Base-by-base conservation (phyloP, 176 grass and related monocot genomes). In the Eleusine indica region DNA sequence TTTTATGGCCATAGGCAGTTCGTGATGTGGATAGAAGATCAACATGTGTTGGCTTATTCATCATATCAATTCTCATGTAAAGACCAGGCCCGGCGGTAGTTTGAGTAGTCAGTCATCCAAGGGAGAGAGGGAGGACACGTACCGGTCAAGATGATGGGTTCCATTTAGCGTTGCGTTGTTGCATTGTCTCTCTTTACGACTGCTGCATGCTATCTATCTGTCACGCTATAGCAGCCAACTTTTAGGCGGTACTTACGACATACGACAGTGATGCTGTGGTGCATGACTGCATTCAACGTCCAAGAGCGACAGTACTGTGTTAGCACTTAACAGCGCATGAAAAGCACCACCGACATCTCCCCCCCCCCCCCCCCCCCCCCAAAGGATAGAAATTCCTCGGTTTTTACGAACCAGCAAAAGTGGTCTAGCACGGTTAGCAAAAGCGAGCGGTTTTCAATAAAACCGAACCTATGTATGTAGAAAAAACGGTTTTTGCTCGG, bases 261-360 rank as follows among this genome's bases (percentile, higher is more conserved):
- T 62, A 30, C 25, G 61, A 64, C 61, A 64, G 61, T 64, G 49
- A 73, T 73, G 71, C 71, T 29, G 6, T 1, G 41, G 5, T 25
- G 25, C 1, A 42, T 49, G 52, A 41, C 15, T n/a, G 84, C 77
- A 64, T 74, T 74, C 77, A 75, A 53, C 70, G 49, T 40, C 53
- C 54, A 42, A 42, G 53, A 42, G 53, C 11, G 74, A 77, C 53
- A 35, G 73, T 22, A 4, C 4, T 7, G 18, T 21, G 6, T 4
- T 21, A 19, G 54, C 54, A 40, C 32, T 18, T 10, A 11, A 48
- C 18, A 4, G 7, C 4, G 21, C 19, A 57, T 39, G 53, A 32
- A 29, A 37, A 57, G 46, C 13, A 41, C 17, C 64, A 53, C 21
- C 3, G 32, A 35, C 32, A 35, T 25, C 25, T 25, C 25, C 25